Evolutionary conservation across 73 alveolate genomes (phyloP), one percentile per base, ranked within the genome.

Genomic region (Durusdinium trenchii): DNA sequence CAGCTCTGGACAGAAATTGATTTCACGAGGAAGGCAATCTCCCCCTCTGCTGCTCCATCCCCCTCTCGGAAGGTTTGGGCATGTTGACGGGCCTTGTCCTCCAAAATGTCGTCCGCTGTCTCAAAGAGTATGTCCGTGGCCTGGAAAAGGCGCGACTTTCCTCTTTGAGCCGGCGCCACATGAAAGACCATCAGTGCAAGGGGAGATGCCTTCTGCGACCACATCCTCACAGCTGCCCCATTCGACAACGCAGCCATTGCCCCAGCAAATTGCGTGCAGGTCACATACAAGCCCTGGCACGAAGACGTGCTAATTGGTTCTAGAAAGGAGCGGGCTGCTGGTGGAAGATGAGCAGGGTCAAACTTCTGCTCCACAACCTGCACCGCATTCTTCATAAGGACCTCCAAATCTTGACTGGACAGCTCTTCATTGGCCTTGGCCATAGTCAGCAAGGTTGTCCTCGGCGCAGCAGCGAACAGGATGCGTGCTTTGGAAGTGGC

Each of bases 121-220:
- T 73, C 85, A 73, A 73, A 73, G 52, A 73, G 51, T 4, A 73
- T 48, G 10, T 73, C 85, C 7, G 85, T 73, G 30, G 85, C 85
- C 30, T 73, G 85, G 30, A n/a, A 36, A 18, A 73, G 85, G 52
- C 85, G 23, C 28, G 85, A 73, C 36, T 73, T 73, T 7, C 85
- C 85, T 32, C 85, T 6, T 36, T 73, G 85, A 23, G 85, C 85
- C 10, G 85, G 85, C 85, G 85, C 85, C 85, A 73, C 85, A 51
- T 73, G 85, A 36, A 73, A 73, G 85, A 36, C 51, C 28, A 73
- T 12, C 85, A 73, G 36, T 28, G 85, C 85, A 6, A 73, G 85
- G 36, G 85, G 85, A 6, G 85, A 73, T 51, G 85, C 85, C 85
- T 73, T 73, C 85, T 73, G 85, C 51, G 85, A n/a, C 85, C 85